Base-by-base conservation (phyloP, 257 asterid genomes). In the Sherardia arvensis region DNA sequence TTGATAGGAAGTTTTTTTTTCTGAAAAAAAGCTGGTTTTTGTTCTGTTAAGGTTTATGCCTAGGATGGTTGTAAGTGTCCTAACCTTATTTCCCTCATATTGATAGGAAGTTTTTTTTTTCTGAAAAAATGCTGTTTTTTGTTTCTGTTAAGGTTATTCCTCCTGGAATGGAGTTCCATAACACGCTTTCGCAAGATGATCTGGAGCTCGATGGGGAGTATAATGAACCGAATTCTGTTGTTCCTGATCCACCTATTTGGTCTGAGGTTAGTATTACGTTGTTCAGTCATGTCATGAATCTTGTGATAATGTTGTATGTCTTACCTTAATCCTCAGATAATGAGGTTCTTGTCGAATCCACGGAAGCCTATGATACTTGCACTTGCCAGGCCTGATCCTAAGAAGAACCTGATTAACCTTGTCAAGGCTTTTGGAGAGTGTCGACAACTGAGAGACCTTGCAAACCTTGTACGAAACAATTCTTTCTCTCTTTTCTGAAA, bases 41-140 rank as follows among this genome's bases (percentile, higher is more conserved):
- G n/a, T n/a, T n/a, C n/a, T n/a, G n/a, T n/a, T n/a, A n/a, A 85
- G 94, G 80, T 84, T 76, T 80, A 87, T 83, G 97, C 97, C 99
- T 59, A 96, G 94, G 73, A 84, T 81, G 96, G 84, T 67, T 74
- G 99, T 93, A 83, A 86, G 99, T 84, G 90, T 81, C 34, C 69
- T 12, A 25, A 32, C 25, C 23, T n/a, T n/a, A 21, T 40, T 10
- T 2, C 33, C 40, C 36, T 18, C 38, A 61, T 12, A 23, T 10
- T n/a, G 4, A 11, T 49, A 38, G 43, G 36, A 8, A 2, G 36
- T n/a, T 32, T 1, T 32, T 3, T 32, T 36, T 4, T 15, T 8
- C 43, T 9, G 15, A 9, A 36, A 36, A 34, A n/a, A n/a, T 15
- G 23, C 4, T n/a, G 2, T 62, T 17, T 26, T 26, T 25, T 66